Base-by-base conservation (phyloP, 345 rosid species). In the Euphorbia peplus region DNA sequence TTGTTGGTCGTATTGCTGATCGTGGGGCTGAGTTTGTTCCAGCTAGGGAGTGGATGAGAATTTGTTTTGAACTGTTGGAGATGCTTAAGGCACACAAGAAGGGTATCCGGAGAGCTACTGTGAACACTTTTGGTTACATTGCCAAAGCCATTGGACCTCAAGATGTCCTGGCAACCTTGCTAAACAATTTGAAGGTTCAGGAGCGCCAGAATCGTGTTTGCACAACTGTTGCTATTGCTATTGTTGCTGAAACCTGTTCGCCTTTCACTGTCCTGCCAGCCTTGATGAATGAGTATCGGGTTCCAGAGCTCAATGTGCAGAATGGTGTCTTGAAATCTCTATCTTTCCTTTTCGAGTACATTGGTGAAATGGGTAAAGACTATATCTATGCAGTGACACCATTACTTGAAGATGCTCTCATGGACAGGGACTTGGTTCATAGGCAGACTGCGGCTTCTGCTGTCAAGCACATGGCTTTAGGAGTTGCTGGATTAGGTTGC, bases 21-120 rank as follows among this genome's bases (percentile, higher is more conserved):
- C 96, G 99, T 78, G 98, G 99, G 67, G 98, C 98, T 14, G 98
- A 95, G 92, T 95, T 95, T 80, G 98, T 95, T 67, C 98, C 99
- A 14, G 99, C 99, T 22, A 91, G 98, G 74, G 99, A 95, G 77
- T 90, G 98, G 99, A 95, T 95, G 99, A 84, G 97, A 80, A 95
- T 95, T 35, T 91, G 97, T 76, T 95, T 95, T 63, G 99, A 95
- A 87, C 93, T 95, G 55, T 93, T 95, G 8, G 99, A 95, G 83
- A 95, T 95, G 99, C 98, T 95, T n/a, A 91, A 95, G 69, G 99
- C 99, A 46, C 99, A 95, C 84, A 95, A 95, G 81, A 95, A 95
- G 83, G 99, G 99, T 44, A 92, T 95, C 55, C 87, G 99, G 0
- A 85, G 99, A 70, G 98, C 99, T 30, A 92, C 97, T 0, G 99